Conservation (phyloP, 2,329 filamentous ascomycete genomes). For the Exserohilum rostratum region DNA sequence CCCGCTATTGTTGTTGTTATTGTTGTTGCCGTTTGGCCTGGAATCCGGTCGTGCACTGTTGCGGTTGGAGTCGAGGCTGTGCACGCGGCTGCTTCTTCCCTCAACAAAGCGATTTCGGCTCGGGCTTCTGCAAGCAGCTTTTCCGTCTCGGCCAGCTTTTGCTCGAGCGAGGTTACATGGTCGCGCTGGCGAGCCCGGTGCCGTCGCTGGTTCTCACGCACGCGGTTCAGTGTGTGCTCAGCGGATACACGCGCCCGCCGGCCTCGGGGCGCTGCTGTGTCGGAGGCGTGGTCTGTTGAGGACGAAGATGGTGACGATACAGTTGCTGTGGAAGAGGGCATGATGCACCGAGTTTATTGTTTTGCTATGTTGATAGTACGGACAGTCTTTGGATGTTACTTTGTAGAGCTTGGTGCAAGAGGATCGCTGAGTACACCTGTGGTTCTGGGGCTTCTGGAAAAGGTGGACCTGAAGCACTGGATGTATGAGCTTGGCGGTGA, state of each 20-base stretch:
- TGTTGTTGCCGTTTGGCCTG: too few relatives aligned
- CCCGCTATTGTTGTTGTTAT: too few relatives aligned
- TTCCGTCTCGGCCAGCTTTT: conserved; percentile 39
- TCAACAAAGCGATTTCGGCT: conserved; percentile 35
- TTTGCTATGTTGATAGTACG: background rate
- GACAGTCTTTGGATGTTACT: background rate
- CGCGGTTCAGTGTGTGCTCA: conserved; percentile 49
- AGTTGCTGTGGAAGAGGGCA: conserved; percentile 7
- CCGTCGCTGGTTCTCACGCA: conserved; percentile 60
- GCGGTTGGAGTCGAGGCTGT: too few relatives aligned
- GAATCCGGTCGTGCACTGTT: too few relatives aligned
- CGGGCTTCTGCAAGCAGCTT: conserved; percentile 30
- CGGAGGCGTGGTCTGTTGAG: conserved; percentile 12
- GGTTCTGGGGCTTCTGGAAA: background rate
- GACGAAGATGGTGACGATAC: conserved; percentile 17
- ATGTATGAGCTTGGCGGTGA: conserved; percentile 32
- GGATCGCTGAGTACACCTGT: background rate
- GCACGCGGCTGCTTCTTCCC: conserved; percentile 14
- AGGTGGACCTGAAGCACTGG: conserved; percentile 17
- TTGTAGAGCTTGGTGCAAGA: background rate
- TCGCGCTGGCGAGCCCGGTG: conserved; percentile 55
- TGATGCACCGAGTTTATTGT: background rate
- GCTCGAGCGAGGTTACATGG: conserved; percentile 50
- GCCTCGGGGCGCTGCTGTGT: conserved; percentile 18
- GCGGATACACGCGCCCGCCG: conserved; percentile 34